Percentiles rank a stretch among this genome's conserved stretches.
Conservation (phyloP, 2,329 filamentous ascomycete genomes). For the Stachybotrys echinatus region DNA sequence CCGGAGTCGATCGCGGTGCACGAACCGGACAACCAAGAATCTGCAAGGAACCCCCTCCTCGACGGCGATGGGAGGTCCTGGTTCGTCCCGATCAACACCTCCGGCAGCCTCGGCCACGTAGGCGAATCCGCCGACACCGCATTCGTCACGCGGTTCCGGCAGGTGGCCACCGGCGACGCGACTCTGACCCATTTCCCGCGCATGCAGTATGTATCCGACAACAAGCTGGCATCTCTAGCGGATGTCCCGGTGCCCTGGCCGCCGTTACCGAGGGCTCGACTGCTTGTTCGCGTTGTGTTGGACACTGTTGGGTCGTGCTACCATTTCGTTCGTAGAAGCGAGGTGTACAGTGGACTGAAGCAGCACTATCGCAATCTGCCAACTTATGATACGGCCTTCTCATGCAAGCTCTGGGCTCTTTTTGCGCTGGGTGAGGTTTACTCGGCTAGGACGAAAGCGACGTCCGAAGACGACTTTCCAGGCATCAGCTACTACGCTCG, state of each 20-base stretch:
- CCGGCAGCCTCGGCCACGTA: conserved; percentile 11
- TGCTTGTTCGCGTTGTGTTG: conserved; percentile 1
- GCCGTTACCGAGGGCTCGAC: conserved; percentile 2
- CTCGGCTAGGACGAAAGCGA: conserved; percentile 29
- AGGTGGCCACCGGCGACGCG: conserved; percentile 22
- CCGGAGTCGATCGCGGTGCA: conserved; percentile 8
- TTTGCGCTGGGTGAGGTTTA: conserved; percentile 42
- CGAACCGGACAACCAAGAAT: conserved; percentile 9
- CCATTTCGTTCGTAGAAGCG: neutral
- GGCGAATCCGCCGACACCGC: conserved; percentile 30
- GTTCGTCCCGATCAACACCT: conserved; percentile 27
- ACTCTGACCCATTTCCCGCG: conserved; percentile 25
- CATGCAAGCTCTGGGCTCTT: conserved; percentile 35
- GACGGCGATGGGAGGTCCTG: conserved; percentile 20
- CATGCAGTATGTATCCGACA: conserved; percentile 26
- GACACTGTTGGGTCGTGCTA: neutral
- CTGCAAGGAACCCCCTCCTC: conserved; percentile 5
- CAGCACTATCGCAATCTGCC: conserved; percentile 1
- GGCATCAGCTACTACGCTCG: conserved; percentile 37
- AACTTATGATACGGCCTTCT: neutral
- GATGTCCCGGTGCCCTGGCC: conserved; percentile 19
- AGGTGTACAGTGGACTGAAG: conserved; percentile 1
- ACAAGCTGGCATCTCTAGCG: conserved; percentile 17
- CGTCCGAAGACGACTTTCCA: conserved; percentile 28
- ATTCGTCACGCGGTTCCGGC: conserved; percentile 29